phyloP scores from a whole-genome alignment of 257 asterid species.

The Salvia rosmarinus region DNA sequence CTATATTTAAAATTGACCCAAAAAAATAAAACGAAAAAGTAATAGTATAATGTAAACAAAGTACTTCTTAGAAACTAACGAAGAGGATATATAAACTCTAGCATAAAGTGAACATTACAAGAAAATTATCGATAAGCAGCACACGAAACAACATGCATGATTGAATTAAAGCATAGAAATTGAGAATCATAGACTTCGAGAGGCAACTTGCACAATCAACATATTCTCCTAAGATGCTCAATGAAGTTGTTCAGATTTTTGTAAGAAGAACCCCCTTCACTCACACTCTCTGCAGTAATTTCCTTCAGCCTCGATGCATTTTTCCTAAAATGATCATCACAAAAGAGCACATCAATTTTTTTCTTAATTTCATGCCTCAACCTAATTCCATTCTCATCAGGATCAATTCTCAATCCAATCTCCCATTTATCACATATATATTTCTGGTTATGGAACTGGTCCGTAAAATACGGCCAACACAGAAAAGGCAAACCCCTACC shows the following conservation, averaged over 20 bases:
- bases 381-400: neutral
- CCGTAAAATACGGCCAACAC: neutral
- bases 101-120: too few relatives aligned
- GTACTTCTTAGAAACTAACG: too few relatives aligned
- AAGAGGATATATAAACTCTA: too few relatives aligned
- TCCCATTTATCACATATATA: neutral
- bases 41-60: too few relatives aligned
- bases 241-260: neutral
- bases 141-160: too few relatives aligned
- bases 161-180: too few relatives aligned
- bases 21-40: too few relatives aligned
- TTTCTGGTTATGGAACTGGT: neutral
- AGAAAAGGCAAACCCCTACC: neutral
- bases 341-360: neutral
- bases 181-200: too few relatives aligned
- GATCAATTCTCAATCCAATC: neutral
- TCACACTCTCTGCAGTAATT: neutral
- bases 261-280: slow-evolving; percentile 12
- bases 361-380: neutral
- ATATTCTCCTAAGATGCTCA: neutral
- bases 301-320: neutral
- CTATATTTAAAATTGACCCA: too few relatives aligned
- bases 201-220: too few relatives aligned
- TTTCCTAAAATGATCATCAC: neutral
- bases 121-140: too few relatives aligned